Percentiles rank a stretch among this genome's conserved stretches.
phyloP scores from a whole-genome alignment of 2,329 filamentous ascomycete genomes.

The Phyllosticta paracitricarpa region DNA sequence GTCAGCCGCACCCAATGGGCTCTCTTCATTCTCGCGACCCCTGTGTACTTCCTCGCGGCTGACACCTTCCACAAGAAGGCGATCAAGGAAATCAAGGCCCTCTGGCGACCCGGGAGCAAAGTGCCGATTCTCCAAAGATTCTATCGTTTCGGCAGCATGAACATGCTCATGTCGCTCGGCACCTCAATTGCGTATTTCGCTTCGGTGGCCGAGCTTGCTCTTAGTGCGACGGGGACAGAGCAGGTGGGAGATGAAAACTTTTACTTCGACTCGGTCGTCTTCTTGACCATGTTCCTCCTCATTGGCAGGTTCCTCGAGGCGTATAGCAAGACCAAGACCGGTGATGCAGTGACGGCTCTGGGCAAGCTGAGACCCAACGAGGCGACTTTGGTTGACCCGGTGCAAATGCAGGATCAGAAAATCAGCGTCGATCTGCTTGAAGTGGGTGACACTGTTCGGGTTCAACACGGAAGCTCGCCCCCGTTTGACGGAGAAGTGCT shows the following conservation, averaged over 20 bases:
- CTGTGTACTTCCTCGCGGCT: slow-evolving; percentile 77
- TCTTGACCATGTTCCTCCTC: slow-evolving; percentile 80
- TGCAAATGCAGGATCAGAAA: slow-evolving; percentile 27
- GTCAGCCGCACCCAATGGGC: slow-evolving; percentile 70
- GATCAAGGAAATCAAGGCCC: slow-evolving; percentile 62
- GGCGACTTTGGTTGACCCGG: slow-evolving; percentile 55
- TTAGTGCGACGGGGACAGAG: slow-evolving; percentile 37
- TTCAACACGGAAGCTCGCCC: slow-evolving; percentile 72
- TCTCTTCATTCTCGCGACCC: slow-evolving; percentile 71
- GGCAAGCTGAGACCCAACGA: slow-evolving; percentile 68
- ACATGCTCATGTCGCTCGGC: slow-evolving; percentile 80
- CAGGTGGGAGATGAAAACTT: slow-evolving; percentile 27
- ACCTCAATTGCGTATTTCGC: slow-evolving; percentile 82
- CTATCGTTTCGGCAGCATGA: slow-evolving; percentile 95
- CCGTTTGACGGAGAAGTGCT: slow-evolving; percentile 66
- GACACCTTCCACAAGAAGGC: slow-evolving; percentile 76
- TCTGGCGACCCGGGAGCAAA: slow-evolving; percentile 69
- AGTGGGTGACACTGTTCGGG: slow-evolving; percentile 48
- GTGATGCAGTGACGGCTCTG: slow-evolving; percentile 72
- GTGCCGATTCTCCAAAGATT: slow-evolving; percentile 66
- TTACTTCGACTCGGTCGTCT: slow-evolving; percentile 91
- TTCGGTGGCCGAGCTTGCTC: slow-evolving; percentile 65
- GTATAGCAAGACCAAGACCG: slow-evolving; percentile 84
- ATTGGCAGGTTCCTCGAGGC: slow-evolving; percentile 66
- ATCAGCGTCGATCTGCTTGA: slow-evolving; percentile 57